Base-by-base conservation (phyloP, 169 alveolate species). In the Plasmodium vivax region DNA sequence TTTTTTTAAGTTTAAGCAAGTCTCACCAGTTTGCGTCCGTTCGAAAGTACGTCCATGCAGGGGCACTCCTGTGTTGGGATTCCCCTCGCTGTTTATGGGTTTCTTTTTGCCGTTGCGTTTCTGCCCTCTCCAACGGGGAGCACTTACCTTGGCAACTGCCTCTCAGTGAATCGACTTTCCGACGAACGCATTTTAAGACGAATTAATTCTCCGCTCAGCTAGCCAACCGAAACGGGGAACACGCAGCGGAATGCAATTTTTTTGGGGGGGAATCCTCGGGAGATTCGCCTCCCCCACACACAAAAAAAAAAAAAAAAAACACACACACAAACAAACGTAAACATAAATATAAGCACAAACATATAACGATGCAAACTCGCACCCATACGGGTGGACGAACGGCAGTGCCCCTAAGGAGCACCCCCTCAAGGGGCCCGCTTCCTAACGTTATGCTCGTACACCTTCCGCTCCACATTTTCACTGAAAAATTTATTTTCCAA, bases 381-480 rank as follows among this genome's bases (percentile, higher is more conserved):
- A 62, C 34, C 1, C 75, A 62, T n/a, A 0, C 2, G 34, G 3
- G 34, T 62, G 3, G 38, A 62, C 75, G n/a, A 23, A 62, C 75
- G 14, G 30, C 0, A 3, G 36, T 7, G 12, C 2, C 51, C 51
- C 51, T 43, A 14, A 43, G 51, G 51, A 8, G 14, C 14, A 4
- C 12, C 58, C 32, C 30, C 8, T 83, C 47, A 83, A 19, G 82
- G 16, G 16, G 82, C 34, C 14, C 73, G 43, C 74, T 79, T 87
- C 80, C 77, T 87, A 54, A 79, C 38, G 56, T 87, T 87, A 71
- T 56, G 75, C 62, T 87, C 94, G 45, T 34, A 87, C 54, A 87
- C 36, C 32, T 79, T 87, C 19, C 94, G 58, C 38, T 87, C 94
- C 2, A 87, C 94, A 77, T 87, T 87, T 87, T 87, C 94, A 19